Percentiles rank a stretch among this genome's conserved stretches.
Evolutionary conservation across 1,284 basidiomycete genomes (phyloP).

Genomic region (Marasmius tenuissimus): DNA sequence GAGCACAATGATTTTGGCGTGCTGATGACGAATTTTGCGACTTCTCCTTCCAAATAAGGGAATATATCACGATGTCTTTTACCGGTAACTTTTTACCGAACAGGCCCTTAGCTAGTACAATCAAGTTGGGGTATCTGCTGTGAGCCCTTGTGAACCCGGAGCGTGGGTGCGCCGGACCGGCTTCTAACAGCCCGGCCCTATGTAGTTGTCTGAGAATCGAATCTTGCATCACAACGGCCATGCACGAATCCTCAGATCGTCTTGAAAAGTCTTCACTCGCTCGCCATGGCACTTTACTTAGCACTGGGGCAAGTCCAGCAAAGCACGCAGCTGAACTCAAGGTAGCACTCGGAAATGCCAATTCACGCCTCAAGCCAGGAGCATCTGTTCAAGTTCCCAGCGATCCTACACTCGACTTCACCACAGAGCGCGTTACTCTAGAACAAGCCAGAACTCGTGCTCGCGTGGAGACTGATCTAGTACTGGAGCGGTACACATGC

Average conservation of each 20-base stretch:
- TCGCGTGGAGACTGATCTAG: constrained; percentile 83
- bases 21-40: too few species aligned
- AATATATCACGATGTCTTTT: too few species aligned
- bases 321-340: constrained; percentile 56
- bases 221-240: background rate
- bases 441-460: constrained; percentile 70
- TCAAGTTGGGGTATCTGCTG: too few species aligned
- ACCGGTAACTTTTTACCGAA: too few species aligned
- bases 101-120: too few species aligned
- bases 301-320: constrained; percentile 42
- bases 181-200: too few species aligned
- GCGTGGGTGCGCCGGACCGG: too few species aligned
- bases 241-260: background rate
- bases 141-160: too few species aligned
- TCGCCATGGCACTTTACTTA: constrained; percentile 54
- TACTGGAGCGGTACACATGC: constrained; percentile 74
- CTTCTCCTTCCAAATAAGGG: too few species aligned
- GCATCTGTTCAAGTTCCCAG: constrained; percentile 39
- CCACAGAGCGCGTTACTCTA: constrained; percentile 38
- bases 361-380: constrained; percentile 54
- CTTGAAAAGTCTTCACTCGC: constrained; percentile 30
- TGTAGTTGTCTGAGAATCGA: too few species aligned
- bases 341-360: constrained; percentile 58
- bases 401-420: constrained; percentile 10
- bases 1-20: too few species aligned